Conservation (phyloP, 2,329 filamentous ascomycete species). For the Claviceps lovelessii region DNA sequence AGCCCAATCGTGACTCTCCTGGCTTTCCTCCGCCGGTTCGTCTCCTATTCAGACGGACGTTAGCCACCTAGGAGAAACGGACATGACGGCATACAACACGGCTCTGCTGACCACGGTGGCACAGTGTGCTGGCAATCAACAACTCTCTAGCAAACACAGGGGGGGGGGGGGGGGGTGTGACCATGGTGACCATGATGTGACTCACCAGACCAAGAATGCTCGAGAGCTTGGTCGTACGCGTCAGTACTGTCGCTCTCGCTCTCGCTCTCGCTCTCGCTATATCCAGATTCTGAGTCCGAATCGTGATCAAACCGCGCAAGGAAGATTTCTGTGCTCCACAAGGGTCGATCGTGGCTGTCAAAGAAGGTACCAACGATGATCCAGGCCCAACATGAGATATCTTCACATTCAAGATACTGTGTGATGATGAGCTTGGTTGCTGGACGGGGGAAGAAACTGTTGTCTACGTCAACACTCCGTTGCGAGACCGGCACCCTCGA, state of each 20-base stretch:
- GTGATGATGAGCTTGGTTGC: conserved; percentile 32
- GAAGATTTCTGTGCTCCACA: conserved; percentile 35
- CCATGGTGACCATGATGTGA: neutral
- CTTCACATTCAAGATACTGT: conserved; percentile 23
- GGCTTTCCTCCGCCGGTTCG: neutral
- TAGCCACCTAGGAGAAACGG: neutral
- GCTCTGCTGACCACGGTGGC: neutral
- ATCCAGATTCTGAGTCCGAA: conserved; percentile 13
- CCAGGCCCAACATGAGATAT: conserved; percentile 28
- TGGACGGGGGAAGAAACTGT: conserved; percentile 26
- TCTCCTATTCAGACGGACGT: neutral
- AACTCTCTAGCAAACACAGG: conserved; percentile 3
- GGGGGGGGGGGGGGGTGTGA: neutral
- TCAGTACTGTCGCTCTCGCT: conserved; percentile 9
- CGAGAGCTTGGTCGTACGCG: neutral
- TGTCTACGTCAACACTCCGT: conserved; percentile 15
- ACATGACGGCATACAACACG: neutral
- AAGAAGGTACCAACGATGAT: conserved; percentile 34
- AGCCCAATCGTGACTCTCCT: neutral
- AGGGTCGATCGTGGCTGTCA: conserved; percentile 23
- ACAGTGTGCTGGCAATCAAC: neutral
- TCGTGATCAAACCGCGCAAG: conserved; percentile 17
- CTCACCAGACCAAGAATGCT: conserved; percentile 5
- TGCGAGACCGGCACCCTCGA: conserved; percentile 6
- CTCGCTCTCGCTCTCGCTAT: conserved; percentile 5